These are phyloP conservation scores for Phytopythium vexans DNA, from an alignment of 352 stramenopile species.

Conservation along the genomic window DNA sequence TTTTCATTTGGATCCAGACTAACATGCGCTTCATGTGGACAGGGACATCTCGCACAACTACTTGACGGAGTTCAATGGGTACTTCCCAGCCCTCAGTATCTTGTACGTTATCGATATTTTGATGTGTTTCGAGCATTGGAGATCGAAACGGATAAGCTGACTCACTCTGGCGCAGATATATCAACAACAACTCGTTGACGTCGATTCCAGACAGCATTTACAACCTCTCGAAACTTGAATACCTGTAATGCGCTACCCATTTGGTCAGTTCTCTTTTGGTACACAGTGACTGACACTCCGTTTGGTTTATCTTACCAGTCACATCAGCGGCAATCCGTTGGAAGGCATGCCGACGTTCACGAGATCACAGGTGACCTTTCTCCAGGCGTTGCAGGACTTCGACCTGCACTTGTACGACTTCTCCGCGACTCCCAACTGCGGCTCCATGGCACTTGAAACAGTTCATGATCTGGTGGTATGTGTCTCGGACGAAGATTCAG, in stretches of 20 bases:
- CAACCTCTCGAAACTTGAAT: background rate
- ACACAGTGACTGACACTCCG: background rate
- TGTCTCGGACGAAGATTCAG: conserved; percentile 1
- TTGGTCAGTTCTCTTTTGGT: background rate
- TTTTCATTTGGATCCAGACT: no score
- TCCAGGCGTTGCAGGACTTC: background rate
- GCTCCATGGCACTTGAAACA: background rate
- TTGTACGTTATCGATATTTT: background rate
- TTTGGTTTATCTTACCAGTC: background rate
- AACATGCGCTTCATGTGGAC: background rate
- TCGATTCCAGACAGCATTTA: conserved; percentile 1
- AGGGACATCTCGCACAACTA: conserved; percentile 6
- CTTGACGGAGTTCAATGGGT: conserved; percentile 2
- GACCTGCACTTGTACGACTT: conserved; percentile 3
- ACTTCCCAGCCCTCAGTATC: conserved; percentile 1
- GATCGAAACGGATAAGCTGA: background rate
- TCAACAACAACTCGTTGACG: conserved; percentile 5
- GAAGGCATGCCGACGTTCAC: conserved; percentile 5
- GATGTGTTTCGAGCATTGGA: background rate
- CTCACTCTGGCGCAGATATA: background rate
- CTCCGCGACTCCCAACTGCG: conserved; percentile 2
- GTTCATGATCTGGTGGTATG: conserved; percentile 1
- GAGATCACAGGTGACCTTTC: conserved; percentile 1
- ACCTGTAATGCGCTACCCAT: background rate
- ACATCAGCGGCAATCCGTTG: conserved; percentile 1